Evolutionary conservation across 805 yeast species (phyloP), one percentile per base, ranked within the genome.

Genomic region (Metschnikowia lunata): DNA sequence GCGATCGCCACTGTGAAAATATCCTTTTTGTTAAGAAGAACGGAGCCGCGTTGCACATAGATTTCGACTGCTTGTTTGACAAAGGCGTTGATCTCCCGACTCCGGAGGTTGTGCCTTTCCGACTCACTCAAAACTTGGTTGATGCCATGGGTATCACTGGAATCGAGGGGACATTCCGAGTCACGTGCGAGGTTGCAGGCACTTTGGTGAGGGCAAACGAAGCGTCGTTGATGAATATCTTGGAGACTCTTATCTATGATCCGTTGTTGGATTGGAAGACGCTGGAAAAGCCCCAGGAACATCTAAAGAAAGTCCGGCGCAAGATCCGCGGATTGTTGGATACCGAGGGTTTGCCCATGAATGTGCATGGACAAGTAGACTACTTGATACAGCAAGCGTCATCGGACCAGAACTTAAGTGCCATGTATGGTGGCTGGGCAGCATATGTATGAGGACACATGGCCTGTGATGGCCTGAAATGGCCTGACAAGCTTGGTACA

Each of bases 1-100:
- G 99, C 23, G 99, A 93, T 63, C 74, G 99, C 33, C 99, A 93
- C 60, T 85, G 96, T 54, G 99, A 93, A 58, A 93, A 93, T 58
- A 79, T 93, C 15, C 65, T 93, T 43, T 68, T 91, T 32, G 76
- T 82, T 55, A 83, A 83, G 48, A 76, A 73, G 34, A 76, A 82
- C 4, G 99, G 99, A 1, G 80, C 80, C 8, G 79, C 88, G 0
- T 65, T 93, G 49, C 99, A 93, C 62, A 97, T 93, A 43, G 99
- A 95, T 64, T 93, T 93, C 63, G 98, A 95, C 60, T 91, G 98
- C 67, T 69, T 93, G 34, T 93, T 95, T 58, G 98, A 91, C 46
- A 93, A 91, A 60, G 87, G 86, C 23, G 66, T 82, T 27, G 82
- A 83, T 2, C 61, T 79, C 15, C 78, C 79, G 0, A 83, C 85